Evolutionary conservation across 1,284 basidiomycete species (phyloP), one percentile per base, ranked within the genome.

Genomic region (Mycosarcoma mackinlayi): DNA sequence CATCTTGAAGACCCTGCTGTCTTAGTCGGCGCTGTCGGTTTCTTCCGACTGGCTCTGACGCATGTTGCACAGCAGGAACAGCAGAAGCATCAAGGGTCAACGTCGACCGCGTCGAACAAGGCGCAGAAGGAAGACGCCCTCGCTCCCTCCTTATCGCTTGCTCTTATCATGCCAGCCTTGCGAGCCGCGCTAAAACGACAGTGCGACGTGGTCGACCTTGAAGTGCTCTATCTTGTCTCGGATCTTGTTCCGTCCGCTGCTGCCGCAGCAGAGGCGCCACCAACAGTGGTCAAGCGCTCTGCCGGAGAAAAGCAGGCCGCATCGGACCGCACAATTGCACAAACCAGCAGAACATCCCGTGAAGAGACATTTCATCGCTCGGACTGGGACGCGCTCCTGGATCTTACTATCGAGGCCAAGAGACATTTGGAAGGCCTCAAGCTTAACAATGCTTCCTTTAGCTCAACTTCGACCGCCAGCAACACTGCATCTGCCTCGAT

Each of bases 321-420:
- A 4, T 25, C 33, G 14, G 45, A 57, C 16, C 54, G 45, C 9
- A 13, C 30, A 6, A 37, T 27, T 30, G 16, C 61, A 13, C 48
- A 39, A 4, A 8, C 40, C 44, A 49, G 16, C 30, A 52, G 44
- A 38, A 27, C 39, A 9, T 1, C 42, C 19, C 42, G 47, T 9
- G 51, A 62, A 13, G 42, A 46, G 40, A 23, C 28, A 6, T 59
- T 69, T 19, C 42, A 56, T 10, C 58, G 50, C 13, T 62, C 57
- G 25, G 80, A 82, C 47, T 82, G 79, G 79, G 75, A 81, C 21
- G 55, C 74, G 1, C 60, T 82, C 0, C 64, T 76, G 19, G 78
- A 79, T 18, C 71, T 81, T 21, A 68, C 72, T 18, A 55, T 53
- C 24, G 61, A 80, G 24, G 80, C 78, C 19, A 62, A 67, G 41